Evolutionary conservation across 1,139 yeast species (phyloP).

Genomic region (Debaryomyces subglobosus): DNA sequence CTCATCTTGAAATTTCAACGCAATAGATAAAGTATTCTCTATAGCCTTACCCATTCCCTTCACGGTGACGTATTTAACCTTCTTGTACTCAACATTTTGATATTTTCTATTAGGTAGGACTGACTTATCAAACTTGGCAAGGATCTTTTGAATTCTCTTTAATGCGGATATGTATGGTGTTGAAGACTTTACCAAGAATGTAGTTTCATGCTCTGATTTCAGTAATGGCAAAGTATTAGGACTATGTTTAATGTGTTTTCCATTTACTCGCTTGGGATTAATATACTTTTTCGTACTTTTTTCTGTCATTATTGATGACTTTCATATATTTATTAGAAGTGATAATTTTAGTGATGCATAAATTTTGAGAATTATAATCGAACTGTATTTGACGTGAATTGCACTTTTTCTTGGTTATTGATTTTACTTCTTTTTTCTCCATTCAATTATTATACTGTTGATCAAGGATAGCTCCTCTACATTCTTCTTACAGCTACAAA

Average conservation of each 20-base stretch:
- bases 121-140: slow-evolving; percentile 40
- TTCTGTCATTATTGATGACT: not conserved
- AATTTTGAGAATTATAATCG: not conserved
- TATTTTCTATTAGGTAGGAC: slow-evolving; percentile 33
- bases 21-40: slow-evolving; percentile 56
- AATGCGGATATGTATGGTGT: slow-evolving; percentile 69
- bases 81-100: slow-evolving; percentile 41
- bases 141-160: slow-evolving; percentile 54
- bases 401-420: not conserved
- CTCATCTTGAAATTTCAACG: slow-evolving; percentile 52
- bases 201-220: slow-evolving; percentile 44
- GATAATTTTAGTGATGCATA: not conserved
- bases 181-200: slow-evolving; percentile 54
- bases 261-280: slow-evolving; percentile 18
- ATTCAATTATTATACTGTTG: not conserved
- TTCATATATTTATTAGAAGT: not conserved
- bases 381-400: not conserved
- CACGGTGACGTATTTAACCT: slow-evolving; percentile 49
- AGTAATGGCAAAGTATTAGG: slow-evolving; percentile 37
- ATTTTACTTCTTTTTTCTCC: not conserved
- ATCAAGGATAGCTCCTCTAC: not conserved
- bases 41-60: slow-evolving; percentile 74
- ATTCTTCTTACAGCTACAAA: not conserved
- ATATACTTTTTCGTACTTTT: slow-evolving; percentile 1
- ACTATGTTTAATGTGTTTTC: slow-evolving; percentile 50